phyloP scores from a whole-genome alignment of 2,329 filamentous ascomycete species.

The Cladophialophora exuberans region DNA sequence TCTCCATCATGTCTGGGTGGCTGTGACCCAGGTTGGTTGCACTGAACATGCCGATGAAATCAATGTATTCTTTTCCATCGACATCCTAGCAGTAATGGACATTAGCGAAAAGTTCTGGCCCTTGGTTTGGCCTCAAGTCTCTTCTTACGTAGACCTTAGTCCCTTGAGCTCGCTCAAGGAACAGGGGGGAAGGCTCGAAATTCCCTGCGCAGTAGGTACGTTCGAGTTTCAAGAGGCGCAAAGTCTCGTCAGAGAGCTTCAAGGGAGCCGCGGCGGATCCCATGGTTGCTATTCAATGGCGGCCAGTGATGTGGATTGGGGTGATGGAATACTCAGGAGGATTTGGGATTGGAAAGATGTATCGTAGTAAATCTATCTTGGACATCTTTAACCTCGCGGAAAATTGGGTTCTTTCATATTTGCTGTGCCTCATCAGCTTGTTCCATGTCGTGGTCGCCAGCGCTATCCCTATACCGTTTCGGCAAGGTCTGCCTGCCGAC shows the following conservation, averaged over 20 bases:
- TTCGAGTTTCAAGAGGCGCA: background rate
- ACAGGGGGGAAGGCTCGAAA: slow-evolving; percentile 1
- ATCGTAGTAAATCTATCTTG: too few relatives aligned
- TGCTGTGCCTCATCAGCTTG: too few relatives aligned
- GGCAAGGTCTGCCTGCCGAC: too few relatives aligned
- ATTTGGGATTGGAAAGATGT: too few relatives aligned
- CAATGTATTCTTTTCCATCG: slow-evolving; percentile 90
- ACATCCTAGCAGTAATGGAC: slow-evolving; percentile 62
- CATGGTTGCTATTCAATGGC: too few relatives aligned
- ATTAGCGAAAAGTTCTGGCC: background rate
- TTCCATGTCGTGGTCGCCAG: too few relatives aligned
- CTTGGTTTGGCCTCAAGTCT: background rate
- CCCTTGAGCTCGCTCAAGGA: background rate
- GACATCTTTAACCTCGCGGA: too few relatives aligned
- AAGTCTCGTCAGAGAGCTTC: background rate
- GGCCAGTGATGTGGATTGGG: too few relatives aligned
- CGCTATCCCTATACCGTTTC: too few relatives aligned
- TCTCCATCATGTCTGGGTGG: slow-evolving; percentile 43
- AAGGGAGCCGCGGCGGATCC: too few relatives aligned
- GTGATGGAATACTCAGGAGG: too few relatives aligned
- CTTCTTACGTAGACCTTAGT: background rate
- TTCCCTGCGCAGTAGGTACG: background rate
- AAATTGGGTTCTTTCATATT: too few relatives aligned
- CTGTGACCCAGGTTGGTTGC: slow-evolving; percentile 87
- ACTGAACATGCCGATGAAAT: slow-evolving; percentile 96